Percentiles rank a stretch among this genome's conserved stretches.
Evolutionary conservation across 148 eudicot species (phyloP).

Genomic region (Drosera capensis): DNA sequence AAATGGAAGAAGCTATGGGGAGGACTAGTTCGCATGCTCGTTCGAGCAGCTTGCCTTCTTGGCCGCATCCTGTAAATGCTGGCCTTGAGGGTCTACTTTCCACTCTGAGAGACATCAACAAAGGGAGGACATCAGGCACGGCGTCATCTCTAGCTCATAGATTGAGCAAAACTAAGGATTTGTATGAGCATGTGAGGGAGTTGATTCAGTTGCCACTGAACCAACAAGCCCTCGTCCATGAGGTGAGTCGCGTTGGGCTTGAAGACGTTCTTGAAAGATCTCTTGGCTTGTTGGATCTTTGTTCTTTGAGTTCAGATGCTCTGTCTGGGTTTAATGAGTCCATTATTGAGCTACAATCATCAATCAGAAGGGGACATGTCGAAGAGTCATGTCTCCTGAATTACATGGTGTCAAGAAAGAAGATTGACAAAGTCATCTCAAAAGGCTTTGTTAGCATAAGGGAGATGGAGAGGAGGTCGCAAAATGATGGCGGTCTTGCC

Average conservation of each 20-base stretch:
- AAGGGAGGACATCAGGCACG: too few relatives aligned
- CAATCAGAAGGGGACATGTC: constrained; percentile 19
- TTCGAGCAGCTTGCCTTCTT: constrained; percentile 6
- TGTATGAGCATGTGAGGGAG: constrained; percentile 3
- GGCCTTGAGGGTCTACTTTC: constrained; percentile 5
- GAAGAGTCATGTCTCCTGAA: constrained; percentile 2
- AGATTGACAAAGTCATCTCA: constrained; percentile 15
- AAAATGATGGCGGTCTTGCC: constrained; percentile 4
- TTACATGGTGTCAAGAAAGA: constrained; percentile 21
- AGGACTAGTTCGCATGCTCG: neutral
- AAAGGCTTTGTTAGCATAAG: constrained; percentile 19
- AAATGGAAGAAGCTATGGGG: neutral
- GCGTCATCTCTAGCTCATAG: neutral
- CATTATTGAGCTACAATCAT: constrained; percentile 24
- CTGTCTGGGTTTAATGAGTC: constrained; percentile 13
- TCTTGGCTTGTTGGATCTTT: constrained; percentile 5
- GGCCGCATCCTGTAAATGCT: constrained; percentile 4
- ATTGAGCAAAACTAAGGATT: constrained; percentile 1
- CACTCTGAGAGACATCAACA: neutral
- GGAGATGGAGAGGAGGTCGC: constrained; percentile 7
- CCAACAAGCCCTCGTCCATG: neutral
- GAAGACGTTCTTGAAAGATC: constrained; percentile 8
- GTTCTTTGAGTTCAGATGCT: constrained; percentile 1
- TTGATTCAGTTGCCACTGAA: neutral
- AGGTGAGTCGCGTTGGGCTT: neutral